These are phyloP conservation scores for Beauveria sp. DNA, from an alignment of 2,329 filamentous ascomycete genomes.

Conservation along the genomic window DNA sequence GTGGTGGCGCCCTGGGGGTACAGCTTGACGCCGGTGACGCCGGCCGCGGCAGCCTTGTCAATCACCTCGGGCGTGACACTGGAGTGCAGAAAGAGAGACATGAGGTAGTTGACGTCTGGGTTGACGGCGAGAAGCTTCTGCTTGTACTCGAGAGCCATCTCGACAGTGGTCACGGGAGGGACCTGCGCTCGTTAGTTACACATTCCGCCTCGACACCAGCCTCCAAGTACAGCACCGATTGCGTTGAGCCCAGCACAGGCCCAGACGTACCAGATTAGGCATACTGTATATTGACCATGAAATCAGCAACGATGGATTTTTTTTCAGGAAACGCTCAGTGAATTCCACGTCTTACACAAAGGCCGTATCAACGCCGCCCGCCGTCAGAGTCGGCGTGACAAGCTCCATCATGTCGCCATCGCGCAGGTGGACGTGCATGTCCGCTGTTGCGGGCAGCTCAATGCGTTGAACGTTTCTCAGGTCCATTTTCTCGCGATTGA, in stretches of 20 bases:
- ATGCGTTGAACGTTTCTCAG: slow-evolving; percentile 28
- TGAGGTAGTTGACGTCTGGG: slow-evolving; percentile 58
- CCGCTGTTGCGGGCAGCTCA: slow-evolving; percentile 56
- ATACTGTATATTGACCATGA: slow-evolving; percentile 22
- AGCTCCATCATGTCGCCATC: slow-evolving; percentile 57
- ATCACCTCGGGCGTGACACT: slow-evolving; percentile 63
- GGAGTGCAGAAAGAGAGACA: slow-evolving; percentile 63
- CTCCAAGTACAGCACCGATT: background rate
- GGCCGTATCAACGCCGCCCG: slow-evolving; percentile 59
- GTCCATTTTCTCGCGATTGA: slow-evolving; percentile 23
- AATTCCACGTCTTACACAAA: slow-evolving; percentile 29
- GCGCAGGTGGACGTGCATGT: slow-evolving; percentile 65
- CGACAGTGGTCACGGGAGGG: slow-evolving; percentile 54
- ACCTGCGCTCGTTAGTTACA: slow-evolving; percentile 13
- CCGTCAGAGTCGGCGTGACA: slow-evolving; percentile 41
- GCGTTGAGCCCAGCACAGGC: background rate
- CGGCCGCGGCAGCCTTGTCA: slow-evolving; percentile 61
- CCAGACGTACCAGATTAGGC: slow-evolving; percentile 50
- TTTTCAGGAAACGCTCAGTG: background rate
- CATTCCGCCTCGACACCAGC: background rate
- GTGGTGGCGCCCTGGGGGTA: slow-evolving; percentile 59
- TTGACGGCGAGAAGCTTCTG: slow-evolving; percentile 51
- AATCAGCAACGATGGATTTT: slow-evolving; percentile 10
- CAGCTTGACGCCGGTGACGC: slow-evolving; percentile 65
- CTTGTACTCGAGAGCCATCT: slow-evolving; percentile 56